phyloP scores from a whole-genome alignment of 257 asterid genomes.

The Solanum acaule region DNA sequence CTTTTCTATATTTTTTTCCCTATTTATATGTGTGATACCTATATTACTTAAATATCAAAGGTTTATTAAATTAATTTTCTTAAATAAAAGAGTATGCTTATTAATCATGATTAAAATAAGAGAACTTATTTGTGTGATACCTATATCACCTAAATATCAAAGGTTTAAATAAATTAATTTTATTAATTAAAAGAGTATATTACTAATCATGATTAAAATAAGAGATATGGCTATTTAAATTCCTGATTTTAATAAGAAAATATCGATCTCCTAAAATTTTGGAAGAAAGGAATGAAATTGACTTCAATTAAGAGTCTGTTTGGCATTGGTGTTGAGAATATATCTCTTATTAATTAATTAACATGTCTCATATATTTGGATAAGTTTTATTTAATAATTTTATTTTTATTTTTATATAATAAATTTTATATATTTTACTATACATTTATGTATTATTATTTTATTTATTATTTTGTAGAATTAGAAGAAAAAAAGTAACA shows the following conservation, averaged over 20 bases:
- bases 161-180: neutral
- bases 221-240: neutral
- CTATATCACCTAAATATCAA: neutral
- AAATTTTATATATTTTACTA: too few species aligned
- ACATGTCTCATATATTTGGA: too few species aligned
- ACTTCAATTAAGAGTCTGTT: neutral
- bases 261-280: neutral
- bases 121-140: neutral
- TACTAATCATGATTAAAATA: neutral
- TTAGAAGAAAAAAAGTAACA: too few species aligned
- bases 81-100: neutral
- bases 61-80: neutral
- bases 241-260: neutral
- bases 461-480: too few species aligned
- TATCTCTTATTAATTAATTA: too few species aligned
- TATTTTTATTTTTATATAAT: too few species aligned
- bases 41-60: neutral
- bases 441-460: too few species aligned
- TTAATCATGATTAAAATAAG: neutral
- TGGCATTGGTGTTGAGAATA: too few species aligned
- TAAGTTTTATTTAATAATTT: too few species aligned
- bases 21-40: neutral
- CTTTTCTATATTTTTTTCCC: too few species aligned
- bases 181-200: neutral
- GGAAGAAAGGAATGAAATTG: neutral